Evolutionary conservation across 129 eudicot species (phyloP), one percentile per base, ranked within the genome.

Genomic region (Cynara cardunculus): DNA sequence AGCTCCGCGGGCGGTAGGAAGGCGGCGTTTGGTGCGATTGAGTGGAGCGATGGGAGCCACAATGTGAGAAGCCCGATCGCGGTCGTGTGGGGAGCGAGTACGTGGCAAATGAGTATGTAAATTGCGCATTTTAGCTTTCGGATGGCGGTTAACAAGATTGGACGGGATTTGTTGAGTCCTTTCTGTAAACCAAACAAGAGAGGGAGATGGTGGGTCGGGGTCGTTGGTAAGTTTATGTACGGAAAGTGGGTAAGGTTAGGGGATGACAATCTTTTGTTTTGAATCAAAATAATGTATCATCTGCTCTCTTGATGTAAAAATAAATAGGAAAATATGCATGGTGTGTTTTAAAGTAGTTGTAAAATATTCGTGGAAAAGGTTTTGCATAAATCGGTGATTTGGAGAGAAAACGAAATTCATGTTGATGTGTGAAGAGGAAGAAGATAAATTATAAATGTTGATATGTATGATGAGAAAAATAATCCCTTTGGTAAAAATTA

Each of bases 21-120:
- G 14, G 87, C 86, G 11, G 87, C 89, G 8, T 96, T 91, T 84
- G 99, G 99, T 11, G 86, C 98, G 7, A 82, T 96, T 22, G 97
- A 84, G 46, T 96, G 99, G 99, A 91, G 74, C 2, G 97, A 96
- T 69, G 97, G 97, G 7, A 69, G 30, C 28, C 99, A 96, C 79
- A 73, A 71, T 3, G 99, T 96, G 69, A 93, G 97, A 85, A 96
- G 99, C 78, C 97, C 98, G 9, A 87, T 96, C 30, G 98, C 95
- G 7, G 98, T 86, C 49, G 69, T 68, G 0, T 91, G 95, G 98
- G 64, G 82, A 49, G 73, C 37, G 44, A 71, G 82, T 64, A 4
- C 37, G 5, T 77, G 78, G 86, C 61, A 77, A 37, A 71, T 72
- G 75, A 83, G 82, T 74, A 77, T 83, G 86, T 83, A 41, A 39